Percentiles rank a stretch among this genome's conserved stretches.
Evolutionary conservation across 768 basidiomycete species (phyloP).

Genomic region (Leccinum imitatum): DNA sequence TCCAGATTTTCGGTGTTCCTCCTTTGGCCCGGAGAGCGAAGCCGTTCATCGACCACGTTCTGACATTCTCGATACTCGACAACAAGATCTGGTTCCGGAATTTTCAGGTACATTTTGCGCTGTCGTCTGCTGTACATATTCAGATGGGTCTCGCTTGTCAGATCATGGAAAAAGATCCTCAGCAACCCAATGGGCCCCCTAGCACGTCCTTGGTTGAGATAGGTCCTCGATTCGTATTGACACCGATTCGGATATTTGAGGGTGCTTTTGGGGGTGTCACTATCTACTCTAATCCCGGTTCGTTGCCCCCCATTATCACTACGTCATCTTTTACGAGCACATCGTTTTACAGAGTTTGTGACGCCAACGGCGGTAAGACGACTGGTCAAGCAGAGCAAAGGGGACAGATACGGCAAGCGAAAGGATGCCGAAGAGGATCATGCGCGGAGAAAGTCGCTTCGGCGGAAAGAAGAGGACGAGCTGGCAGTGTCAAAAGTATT

Average conservation of each 20-base stretch:
- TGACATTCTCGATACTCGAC: constrained; percentile 95
- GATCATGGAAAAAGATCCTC: constrained; percentile 93
- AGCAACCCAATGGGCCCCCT: constrained; percentile 81
- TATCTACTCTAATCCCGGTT: constrained; percentile 93
- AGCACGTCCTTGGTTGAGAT: constrained; percentile 93
- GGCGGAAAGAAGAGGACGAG: constrained; percentile 69
- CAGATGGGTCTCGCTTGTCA: constrained; percentile 31
- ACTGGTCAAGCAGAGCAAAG: constrained; percentile 65
- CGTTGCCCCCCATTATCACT: constrained; percentile 21
- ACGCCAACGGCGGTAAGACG: constrained; percentile 83
- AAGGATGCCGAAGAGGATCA: constrained; percentile 77
- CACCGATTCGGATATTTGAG: constrained; percentile 97
- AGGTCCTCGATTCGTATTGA: constrained; percentile 95
- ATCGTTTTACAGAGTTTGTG: constrained; percentile 70
- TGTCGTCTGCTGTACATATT: not conserved
- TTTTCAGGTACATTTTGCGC: constrained; percentile 70
- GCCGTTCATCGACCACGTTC: constrained; percentile 96
- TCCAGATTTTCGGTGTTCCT: constrained; percentile 92
- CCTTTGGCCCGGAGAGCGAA: constrained; percentile 88
- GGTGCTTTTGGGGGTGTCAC: constrained; percentile 95
- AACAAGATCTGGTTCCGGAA: constrained; percentile 99
- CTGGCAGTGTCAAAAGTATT: constrained; percentile 90
- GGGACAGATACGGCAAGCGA: constrained; percentile 76
- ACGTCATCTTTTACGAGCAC: constrained; percentile 1
- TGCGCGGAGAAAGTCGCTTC: constrained; percentile 58